These are phyloP conservation scores for Hanseniaspora mollemarum DNA, from an alignment of 805 yeast species.

Conservation along the genomic window DNA sequence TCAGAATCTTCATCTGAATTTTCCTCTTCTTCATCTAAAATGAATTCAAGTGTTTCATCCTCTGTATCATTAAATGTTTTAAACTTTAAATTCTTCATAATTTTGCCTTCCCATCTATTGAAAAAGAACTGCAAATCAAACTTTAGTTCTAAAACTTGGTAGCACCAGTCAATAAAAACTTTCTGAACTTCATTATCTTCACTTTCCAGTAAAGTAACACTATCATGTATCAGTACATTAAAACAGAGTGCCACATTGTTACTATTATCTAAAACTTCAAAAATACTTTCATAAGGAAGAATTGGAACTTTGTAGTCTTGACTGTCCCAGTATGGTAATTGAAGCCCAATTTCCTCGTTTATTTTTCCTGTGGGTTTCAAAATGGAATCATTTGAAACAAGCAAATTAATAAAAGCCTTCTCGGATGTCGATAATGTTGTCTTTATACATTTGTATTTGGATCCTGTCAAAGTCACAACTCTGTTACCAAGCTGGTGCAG, in stretches of 20 bases:
- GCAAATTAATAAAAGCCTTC: constrained; percentile 11
- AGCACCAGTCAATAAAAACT: constrained; percentile 13
- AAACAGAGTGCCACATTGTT: constrained; percentile 2
- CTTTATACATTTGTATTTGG: constrained; percentile 13
- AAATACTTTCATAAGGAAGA: constrained; percentile 6
- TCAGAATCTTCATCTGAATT: constrained; percentile 4
- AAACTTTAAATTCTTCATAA: constrained; percentile 12
- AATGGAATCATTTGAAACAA: neutral
- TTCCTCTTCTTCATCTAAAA: constrained; percentile 12
- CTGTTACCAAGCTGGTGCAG: neutral
- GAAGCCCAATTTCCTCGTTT: neutral
- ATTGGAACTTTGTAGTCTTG: constrained; percentile 3
- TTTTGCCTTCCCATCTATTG: constrained; percentile 15
- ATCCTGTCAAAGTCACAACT: neutral
- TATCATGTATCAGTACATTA: constrained; percentile 9
- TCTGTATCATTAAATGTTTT: constrained; percentile 1
- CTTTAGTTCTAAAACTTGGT: constrained; percentile 10
- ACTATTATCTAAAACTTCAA: constrained; percentile 7
- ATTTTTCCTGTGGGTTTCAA: neutral
- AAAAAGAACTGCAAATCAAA: constrained; percentile 12
- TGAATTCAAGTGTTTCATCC: constrained; percentile 4
- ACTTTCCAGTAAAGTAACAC: constrained; percentile 4
- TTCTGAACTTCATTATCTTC: neutral
- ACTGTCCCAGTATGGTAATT: constrained; percentile 6
- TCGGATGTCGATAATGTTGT: constrained; percentile 14